These are phyloP conservation scores for Pichia nakasei DNA, from an alignment of 805 yeast species.

Conservation along the genomic window DNA sequence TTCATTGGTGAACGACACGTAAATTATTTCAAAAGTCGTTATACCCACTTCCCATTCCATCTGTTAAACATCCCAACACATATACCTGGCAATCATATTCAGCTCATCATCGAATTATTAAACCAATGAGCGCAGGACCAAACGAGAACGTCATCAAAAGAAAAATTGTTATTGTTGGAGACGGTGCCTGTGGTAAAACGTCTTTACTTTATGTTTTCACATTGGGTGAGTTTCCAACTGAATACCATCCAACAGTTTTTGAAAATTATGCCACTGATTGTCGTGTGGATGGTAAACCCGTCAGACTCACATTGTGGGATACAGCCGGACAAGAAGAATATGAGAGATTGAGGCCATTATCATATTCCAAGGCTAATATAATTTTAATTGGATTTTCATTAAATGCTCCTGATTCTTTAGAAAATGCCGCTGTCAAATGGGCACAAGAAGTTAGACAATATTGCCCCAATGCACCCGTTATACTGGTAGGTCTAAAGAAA, in stretches of 20 bases:
- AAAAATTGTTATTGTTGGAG: constrained; percentile 86
- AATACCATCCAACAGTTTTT: constrained; percentile 88
- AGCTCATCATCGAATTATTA: no score
- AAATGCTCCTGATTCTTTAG: constrained; percentile 76
- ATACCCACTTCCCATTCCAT: no score
- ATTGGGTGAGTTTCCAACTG: constrained; percentile 86
- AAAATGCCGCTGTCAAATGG: constrained; percentile 82
- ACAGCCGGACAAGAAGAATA: constrained; percentile 97
- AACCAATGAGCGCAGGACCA: constrained; percentile 1
- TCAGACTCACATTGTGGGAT: constrained; percentile 85
- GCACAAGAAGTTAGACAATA: constrained; percentile 70
- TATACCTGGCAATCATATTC: no score
- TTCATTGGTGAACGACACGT: no score
- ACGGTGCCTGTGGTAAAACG: constrained; percentile 93
- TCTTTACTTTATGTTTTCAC: constrained; percentile 87
- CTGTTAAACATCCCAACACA: no score
- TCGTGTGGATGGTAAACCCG: constrained; percentile 88
- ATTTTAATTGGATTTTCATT: constrained; percentile 81
- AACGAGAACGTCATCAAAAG: constrained; percentile 39
- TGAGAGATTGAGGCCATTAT: constrained; percentile 79
- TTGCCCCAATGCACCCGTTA: constrained; percentile 72
- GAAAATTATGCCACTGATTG: constrained; percentile 93
- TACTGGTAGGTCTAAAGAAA: constrained; percentile 77
- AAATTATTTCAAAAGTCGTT: no score
- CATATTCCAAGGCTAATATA: constrained; percentile 81